Percentiles rank a stretch among this genome's conserved stretches.
phyloP scores from a whole-genome alignment of 2,329 filamentous ascomycete species.

The Emmonsia crescens region DNA sequence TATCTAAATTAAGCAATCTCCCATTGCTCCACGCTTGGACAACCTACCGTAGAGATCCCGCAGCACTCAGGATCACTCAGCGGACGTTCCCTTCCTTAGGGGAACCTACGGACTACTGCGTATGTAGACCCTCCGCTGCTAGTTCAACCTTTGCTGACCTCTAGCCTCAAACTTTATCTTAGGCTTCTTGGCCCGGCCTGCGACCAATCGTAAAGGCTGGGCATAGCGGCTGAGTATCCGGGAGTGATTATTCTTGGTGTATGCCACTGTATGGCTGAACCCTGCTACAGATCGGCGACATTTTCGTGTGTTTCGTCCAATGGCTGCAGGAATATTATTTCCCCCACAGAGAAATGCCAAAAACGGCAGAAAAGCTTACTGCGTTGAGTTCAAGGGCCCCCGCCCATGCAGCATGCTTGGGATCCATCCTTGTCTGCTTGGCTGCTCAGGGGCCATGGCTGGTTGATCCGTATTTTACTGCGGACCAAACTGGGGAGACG shows the following conservation, averaged over 20 bases:
- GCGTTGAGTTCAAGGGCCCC: neutral
- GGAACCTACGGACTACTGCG: too few species aligned
- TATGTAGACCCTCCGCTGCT: neutral
- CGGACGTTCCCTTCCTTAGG: too few species aligned
- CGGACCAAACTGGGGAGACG: neutral
- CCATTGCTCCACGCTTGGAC: neutral
- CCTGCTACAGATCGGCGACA: neutral
- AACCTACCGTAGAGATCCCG: neutral
- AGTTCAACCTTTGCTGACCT: neutral
- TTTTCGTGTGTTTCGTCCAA: neutral
- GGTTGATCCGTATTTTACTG: neutral
- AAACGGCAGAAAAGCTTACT: neutral
- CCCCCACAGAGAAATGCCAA: neutral
- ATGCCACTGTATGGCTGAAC: too few species aligned
- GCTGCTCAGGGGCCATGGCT: neutral
- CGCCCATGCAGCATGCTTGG: neutral
- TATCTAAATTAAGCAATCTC: neutral
- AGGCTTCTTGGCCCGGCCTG: too few species aligned
- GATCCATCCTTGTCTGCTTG: neutral
- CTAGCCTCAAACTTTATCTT: neutral
- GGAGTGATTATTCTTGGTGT: neutral
- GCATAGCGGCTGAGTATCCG: neutral
- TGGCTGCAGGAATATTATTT: too few species aligned
- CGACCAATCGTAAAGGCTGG: too few species aligned
- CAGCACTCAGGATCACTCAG: too few species aligned